Percentiles rank a stretch among this genome's conserved stretches.
phyloP scores from a whole-genome alignment of 2,329 filamentous ascomycete species.

The Ophiocordyceps australis region DNA sequence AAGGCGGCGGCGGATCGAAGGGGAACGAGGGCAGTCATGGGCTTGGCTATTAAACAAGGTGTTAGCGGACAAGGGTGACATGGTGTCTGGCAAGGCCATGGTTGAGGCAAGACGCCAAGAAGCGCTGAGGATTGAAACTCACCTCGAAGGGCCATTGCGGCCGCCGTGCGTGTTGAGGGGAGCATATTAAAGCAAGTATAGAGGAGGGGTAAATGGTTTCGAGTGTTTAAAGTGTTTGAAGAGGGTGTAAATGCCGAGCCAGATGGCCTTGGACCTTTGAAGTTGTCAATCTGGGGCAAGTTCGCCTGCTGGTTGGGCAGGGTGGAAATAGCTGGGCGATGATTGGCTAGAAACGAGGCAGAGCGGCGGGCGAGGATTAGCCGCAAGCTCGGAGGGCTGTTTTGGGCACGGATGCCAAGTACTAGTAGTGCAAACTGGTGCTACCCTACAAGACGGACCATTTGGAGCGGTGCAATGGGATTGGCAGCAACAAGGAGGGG shows the following conservation, averaged over 20 bases:
- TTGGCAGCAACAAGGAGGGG: too few species aligned
- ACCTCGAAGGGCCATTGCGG: constrained; percentile 34
- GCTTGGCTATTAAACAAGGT: constrained; percentile 52
- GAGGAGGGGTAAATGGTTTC: too few species aligned
- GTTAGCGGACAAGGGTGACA: too few species aligned
- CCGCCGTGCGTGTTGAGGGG: constrained; percentile 28
- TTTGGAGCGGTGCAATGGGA: too few species aligned
- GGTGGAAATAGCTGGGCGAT: constrained; percentile 1
- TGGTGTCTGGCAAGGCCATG: too few species aligned
- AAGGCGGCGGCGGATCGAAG: constrained; percentile 44
- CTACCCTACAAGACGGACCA: too few species aligned
- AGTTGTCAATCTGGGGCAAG: constrained; percentile 1
- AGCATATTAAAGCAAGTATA: constrained; percentile 19
- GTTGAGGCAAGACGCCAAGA: too few species aligned
- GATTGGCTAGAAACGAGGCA: constrained; percentile 1
- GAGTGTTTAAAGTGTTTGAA: neutral
- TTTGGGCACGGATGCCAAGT: too few species aligned
- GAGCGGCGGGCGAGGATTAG: constrained; percentile 1
- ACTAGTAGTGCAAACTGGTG: too few species aligned
- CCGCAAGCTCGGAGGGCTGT: too few species aligned
- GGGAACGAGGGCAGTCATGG: constrained; percentile 41
- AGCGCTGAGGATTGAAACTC: constrained; percentile 2
- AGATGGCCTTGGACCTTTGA: too few species aligned
- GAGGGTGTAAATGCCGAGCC: too few species aligned
- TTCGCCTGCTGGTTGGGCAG: constrained; percentile 1